Evolutionary conservation across 306 rosid genomes (phyloP).

Genomic region (Acmispon strigosus): DNA sequence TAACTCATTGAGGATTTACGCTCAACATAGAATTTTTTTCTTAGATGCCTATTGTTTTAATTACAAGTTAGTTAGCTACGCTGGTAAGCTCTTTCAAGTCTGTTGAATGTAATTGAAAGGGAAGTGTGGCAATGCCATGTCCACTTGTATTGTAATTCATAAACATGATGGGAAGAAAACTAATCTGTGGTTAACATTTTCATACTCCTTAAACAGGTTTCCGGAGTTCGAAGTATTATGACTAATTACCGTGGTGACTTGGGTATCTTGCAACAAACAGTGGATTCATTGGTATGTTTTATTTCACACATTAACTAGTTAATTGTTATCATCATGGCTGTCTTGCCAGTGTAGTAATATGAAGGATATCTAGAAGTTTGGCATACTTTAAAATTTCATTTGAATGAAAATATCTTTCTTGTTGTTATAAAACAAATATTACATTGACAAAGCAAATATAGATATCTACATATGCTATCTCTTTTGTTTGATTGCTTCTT

Average conservation of each 20-base stretch:
- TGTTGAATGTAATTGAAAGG: constrained; percentile 1
- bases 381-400: neutral
- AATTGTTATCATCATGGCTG: neutral
- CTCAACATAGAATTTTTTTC: neutral
- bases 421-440: neutral
- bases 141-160: constrained; percentile 7
- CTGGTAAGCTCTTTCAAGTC: constrained; percentile 5
- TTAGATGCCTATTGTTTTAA: neutral
- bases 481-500: constrained; percentile 15
- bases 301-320: constrained; percentile 11
- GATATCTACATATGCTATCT: neutral
- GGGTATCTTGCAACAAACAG: constrained; percentile 43
- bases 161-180: neutral
- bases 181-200: constrained; percentile 16
- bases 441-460: neutral
- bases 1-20: neutral
- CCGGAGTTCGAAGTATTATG: constrained; percentile 58
- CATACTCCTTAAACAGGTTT: constrained; percentile 51
- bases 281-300: constrained; percentile 73
- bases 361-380: constrained; percentile 11
- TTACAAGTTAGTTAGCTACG: neutral
- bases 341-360: constrained; percentile 1
- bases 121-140: neutral
- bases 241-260: constrained; percentile 49
- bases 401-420: neutral